These are phyloP conservation scores for Suillus americanus DNA, from an alignment of 768 basidiomycete genomes.

Conservation along the genomic window DNA sequence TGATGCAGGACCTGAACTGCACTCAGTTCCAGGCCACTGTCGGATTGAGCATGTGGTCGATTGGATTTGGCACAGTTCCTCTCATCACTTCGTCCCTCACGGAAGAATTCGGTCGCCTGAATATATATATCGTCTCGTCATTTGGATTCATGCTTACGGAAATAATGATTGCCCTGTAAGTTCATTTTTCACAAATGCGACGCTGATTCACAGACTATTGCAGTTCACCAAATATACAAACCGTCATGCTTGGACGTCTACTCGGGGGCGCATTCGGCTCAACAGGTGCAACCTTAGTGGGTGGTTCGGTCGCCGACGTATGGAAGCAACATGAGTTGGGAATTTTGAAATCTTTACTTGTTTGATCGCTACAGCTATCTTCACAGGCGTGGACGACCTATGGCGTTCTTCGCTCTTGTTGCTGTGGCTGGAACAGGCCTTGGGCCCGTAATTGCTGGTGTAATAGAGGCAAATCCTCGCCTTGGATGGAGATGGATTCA, in stretches of 20 bases:
- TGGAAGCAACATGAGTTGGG: conserved; percentile 56
- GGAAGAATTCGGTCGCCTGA: conserved; percentile 64
- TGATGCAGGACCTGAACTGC: conserved; percentile 45
- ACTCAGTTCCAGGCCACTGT: conserved; percentile 42
- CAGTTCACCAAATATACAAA: conserved; percentile 44
- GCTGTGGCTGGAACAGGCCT: conserved; percentile 59
- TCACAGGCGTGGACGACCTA: conserved; percentile 48
- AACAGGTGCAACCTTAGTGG: conserved; percentile 65
- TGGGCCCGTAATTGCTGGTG: conserved; percentile 59
- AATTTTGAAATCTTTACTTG: background rate
- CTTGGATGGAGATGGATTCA: conserved; percentile 78
- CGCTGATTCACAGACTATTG: background rate
- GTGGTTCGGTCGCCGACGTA: conserved; percentile 65
- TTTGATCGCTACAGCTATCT: background rate
- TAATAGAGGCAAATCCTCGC: conserved; percentile 55
- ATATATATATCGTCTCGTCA: conserved; percentile 50
- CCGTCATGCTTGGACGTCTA: conserved; percentile 58
- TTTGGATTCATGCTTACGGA: conserved; percentile 51
- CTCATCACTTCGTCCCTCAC: conserved; percentile 63
- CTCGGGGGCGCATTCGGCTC: conserved; percentile 61
- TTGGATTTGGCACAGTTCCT: conserved; percentile 60
- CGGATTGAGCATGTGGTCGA: conserved; percentile 47
- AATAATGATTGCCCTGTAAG: conserved; percentile 31
- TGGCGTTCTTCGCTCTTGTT: conserved; percentile 63
- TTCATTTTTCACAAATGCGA: background rate